Conservation (phyloP, 495 filamentous ascomycete species). For the Penicillium goetzii region DNA sequence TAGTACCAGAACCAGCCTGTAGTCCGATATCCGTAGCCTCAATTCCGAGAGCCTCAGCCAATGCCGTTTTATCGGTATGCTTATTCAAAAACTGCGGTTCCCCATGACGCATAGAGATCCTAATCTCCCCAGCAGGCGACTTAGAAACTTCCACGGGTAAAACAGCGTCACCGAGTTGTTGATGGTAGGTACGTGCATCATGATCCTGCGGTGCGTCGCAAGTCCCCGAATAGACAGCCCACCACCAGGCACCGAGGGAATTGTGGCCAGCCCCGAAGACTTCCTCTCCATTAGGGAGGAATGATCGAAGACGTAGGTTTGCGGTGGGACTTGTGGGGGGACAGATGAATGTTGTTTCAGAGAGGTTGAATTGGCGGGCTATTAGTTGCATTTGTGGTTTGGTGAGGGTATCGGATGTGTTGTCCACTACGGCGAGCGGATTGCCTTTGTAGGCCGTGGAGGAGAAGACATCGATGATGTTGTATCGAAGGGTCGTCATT, state of each 20-base stretch:
- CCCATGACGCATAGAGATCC: background rate
- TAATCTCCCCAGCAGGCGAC: background rate
- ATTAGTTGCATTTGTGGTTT: slow-evolving; percentile 26
- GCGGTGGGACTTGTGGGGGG: slow-evolving; percentile 8
- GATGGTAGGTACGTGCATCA: background rate
- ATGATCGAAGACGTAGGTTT: background rate
- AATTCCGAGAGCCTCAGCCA: background rate
- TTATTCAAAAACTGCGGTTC: background rate
- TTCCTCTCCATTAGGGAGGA: background rate
- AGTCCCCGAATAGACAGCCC: background rate
- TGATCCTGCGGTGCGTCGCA: background rate
- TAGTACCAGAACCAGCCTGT: background rate
- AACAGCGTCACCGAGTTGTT: background rate
- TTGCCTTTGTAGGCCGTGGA: slow-evolving; percentile 5
- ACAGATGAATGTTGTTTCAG: slow-evolving; percentile 30
- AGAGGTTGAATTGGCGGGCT: slow-evolving; percentile 30
- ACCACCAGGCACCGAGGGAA: background rate
- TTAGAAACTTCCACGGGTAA: background rate
- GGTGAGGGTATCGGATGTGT: slow-evolving; percentile 17
- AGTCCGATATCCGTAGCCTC: background rate
- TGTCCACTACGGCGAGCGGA: slow-evolving; percentile 17
- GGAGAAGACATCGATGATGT: background rate
- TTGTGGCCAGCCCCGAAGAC: background rate
- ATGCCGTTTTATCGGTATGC: background rate
- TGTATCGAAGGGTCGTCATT: background rate